A percentile compares a stretch with the other conserved stretches of the same genome.
phyloP scores from a whole-genome alignment of 805 yeast species.

The Schwanniomyces yamadae region DNA sequence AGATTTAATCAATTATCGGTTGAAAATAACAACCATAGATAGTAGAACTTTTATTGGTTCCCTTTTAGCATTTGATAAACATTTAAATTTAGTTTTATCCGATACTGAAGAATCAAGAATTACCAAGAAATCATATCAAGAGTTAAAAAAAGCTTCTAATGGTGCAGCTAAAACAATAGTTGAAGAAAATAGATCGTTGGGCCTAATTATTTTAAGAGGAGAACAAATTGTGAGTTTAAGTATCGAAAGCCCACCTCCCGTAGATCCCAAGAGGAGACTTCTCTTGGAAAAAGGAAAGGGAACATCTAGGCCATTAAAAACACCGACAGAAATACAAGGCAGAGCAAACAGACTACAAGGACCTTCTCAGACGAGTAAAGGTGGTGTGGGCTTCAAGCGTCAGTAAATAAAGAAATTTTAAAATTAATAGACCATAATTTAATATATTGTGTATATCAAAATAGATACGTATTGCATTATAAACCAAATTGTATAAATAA shows the following conservation, averaged over 20 bases:
- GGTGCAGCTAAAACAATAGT: slow-evolving; percentile 33
- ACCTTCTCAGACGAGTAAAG: slow-evolving; percentile 13
- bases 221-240: slow-evolving; percentile 75
- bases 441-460: too few species aligned
- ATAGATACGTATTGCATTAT: background rate
- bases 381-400: slow-evolving; percentile 7
- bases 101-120: slow-evolving; percentile 83
- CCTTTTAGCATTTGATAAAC: slow-evolving; percentile 83
- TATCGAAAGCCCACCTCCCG: slow-evolving; percentile 62
- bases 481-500: slow-evolving; percentile 1
- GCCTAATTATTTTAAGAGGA: slow-evolving; percentile 83
- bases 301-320: slow-evolving; percentile 33
- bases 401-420: too few species aligned
- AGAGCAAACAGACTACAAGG: slow-evolving; percentile 21
- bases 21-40: slow-evolving; percentile 75
- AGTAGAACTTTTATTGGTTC: slow-evolving; percentile 76
- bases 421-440: too few species aligned
- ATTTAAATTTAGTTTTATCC: slow-evolving; percentile 80
- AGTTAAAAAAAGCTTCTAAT: slow-evolving; percentile 28
- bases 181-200: slow-evolving; percentile 74
- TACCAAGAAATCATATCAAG: slow-evolving; percentile 55
- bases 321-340: slow-evolving; percentile 28
- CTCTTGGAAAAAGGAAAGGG: slow-evolving; percentile 25
- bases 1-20: slow-evolving; percentile 69
- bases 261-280: slow-evolving; percentile 33